Conservation (phyloP, 306 rosid species). For the Rubus idaeus region DNA sequence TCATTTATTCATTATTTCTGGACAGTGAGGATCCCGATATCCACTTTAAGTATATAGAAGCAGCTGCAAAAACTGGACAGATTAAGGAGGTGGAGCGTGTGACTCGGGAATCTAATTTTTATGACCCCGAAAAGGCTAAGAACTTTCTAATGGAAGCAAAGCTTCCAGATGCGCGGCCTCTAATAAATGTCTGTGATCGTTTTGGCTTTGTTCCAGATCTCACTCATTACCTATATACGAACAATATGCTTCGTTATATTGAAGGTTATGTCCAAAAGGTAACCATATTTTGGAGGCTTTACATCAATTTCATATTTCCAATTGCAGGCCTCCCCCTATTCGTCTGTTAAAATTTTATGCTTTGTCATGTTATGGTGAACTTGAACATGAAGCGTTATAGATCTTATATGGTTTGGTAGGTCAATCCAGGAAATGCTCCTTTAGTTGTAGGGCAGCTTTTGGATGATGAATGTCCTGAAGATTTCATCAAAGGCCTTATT, state of each 20-base stretch:
- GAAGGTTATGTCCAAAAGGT: slow-evolving; percentile 99
- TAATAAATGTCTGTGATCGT: slow-evolving; percentile 97
- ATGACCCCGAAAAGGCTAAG: slow-evolving; percentile 91
- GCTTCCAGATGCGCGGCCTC: slow-evolving; percentile 98
- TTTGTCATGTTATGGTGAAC: slow-evolving; percentile 3
- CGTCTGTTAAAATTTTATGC: not conserved
- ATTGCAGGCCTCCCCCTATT: not conserved
- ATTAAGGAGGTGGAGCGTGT: slow-evolving; percentile 99
- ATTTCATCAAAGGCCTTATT: slow-evolving; percentile 93
- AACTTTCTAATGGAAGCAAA: slow-evolving; percentile 97
- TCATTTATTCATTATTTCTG: slow-evolving; percentile 13
- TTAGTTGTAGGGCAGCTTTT: slow-evolving; percentile 97
- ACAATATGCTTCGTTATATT: slow-evolving; percentile 97
- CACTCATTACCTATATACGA: slow-evolving; percentile 86
- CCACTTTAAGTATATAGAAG: slow-evolving; percentile 97
- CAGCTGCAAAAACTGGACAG: slow-evolving; percentile 99
- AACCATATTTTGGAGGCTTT: slow-evolving; percentile 17
- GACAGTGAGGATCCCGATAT: slow-evolving; percentile 99
- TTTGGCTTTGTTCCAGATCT: slow-evolving; percentile 99
- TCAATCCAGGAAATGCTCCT: slow-evolving; percentile 97
- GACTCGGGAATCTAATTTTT: slow-evolving; percentile 94
- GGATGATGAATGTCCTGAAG: slow-evolving; percentile 99
- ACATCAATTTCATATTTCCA: not conserved
- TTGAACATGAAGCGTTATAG: not conserved
- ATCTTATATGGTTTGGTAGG: slow-evolving; percentile 48